Evolutionary conservation across 169 alveolate genomes (phyloP), one percentile per base, ranked within the genome.

Genomic region (Haemoproteus tartakovskyi): DNA sequence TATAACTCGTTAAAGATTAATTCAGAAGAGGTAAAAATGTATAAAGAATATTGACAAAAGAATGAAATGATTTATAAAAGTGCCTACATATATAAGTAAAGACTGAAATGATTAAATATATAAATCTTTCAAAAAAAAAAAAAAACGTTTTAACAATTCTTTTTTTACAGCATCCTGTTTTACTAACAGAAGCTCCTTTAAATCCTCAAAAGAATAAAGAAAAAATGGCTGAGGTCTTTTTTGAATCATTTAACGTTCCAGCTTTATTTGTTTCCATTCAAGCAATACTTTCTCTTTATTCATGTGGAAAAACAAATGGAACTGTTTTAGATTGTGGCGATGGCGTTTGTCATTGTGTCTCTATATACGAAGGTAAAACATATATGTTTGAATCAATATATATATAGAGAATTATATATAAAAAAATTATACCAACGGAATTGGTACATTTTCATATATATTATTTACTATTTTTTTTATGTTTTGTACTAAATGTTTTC

Each of bases 241-340:
- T 97, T 87, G 99, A 98, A 82, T 91, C 98, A 29, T 98, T 95
- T 93, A 94, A 97, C 80, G 99, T 96, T 1, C 99, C 99, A 12
- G 96, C 98, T 45, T 92, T 97, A 93, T 97, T 95, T 84, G 98
- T 97, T 33, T 95, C 95, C 27, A 96, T 96, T 87, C 98, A 97
- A 89, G 99, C 99, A 37, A 98, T 96, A 26, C 92, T 97, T 24
- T 96, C 99, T 3, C 91, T 97, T 78, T 97, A 97, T 85, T 97
- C 99, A 12, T 95, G 99, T 18, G 99, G 99, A 54, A 95, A 99
- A 86, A 97, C 99, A 51, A 97, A 99, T 48, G n/a, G n/a, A n/a
- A 94, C 96, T 41, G 99, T 97, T 37, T 88, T 98, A 51, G 99
- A 98, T 87, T 92, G 98, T 27, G 99, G 99, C 14, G 99, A 98